Conservation (phyloP, 2,329 filamentous ascomycete genomes). For the Penicillium brevicompactum region DNA sequence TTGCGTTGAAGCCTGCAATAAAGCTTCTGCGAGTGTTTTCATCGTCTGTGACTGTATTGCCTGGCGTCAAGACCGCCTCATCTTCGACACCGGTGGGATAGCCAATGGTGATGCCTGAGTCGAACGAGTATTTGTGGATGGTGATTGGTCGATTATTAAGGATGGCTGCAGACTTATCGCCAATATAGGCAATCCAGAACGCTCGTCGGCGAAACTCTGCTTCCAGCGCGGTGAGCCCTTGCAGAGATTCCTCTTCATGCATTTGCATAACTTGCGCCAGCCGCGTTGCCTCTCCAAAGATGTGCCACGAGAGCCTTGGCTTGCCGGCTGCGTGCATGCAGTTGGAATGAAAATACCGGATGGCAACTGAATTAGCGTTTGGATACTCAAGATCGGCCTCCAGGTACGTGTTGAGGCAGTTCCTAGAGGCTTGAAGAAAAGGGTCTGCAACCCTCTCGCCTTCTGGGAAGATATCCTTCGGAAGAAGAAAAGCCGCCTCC, state of each 20-base stretch:
- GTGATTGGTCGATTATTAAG: constrained; percentile 47
- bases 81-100: constrained; percentile 25
- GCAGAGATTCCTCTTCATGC: constrained; percentile 43
- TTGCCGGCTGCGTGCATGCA: constrained; percentile 49
- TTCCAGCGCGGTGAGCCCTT: constrained; percentile 41
- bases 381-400: constrained; percentile 48
- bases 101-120: constrained; percentile 42
- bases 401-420: constrained; percentile 42
- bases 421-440: constrained; percentile 45
- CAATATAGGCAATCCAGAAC: constrained; percentile 29
- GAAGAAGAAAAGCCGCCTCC: constrained; percentile 45
- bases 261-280: constrained; percentile 49
- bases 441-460: constrained; percentile 41
- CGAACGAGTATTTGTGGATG: constrained; percentile 48
- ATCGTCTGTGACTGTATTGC: constrained; percentile 3
- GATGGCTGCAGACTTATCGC: constrained; percentile 25
- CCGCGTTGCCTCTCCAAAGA: constrained; percentile 48
- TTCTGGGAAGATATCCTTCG: constrained; percentile 44
- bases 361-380: constrained; percentile 46
- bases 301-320: constrained; percentile 49
- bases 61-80: constrained; percentile 22
- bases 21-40: constrained; percentile 27
- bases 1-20: constrained; percentile 47
- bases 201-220: constrained; percentile 31
- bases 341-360: constrained; percentile 51